Conservation (phyloP, 805 yeast genomes). For the Lachancea kluyveri region DNA sequence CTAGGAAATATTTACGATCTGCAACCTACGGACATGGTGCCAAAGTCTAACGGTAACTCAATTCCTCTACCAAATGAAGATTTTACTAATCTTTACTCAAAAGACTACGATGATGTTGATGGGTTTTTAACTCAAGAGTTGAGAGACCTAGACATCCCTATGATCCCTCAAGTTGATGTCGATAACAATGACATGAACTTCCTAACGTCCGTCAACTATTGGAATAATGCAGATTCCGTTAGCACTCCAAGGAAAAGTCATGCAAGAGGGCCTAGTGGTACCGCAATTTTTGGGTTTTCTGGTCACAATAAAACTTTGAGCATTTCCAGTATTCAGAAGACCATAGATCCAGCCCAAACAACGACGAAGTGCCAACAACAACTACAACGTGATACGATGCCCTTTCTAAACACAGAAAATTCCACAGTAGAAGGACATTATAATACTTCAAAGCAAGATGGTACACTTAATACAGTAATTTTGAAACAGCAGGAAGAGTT, state of each 20-base stretch:
- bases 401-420: too few relatives aligned
- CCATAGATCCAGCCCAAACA: conserved; percentile 18
- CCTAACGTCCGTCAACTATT: too few relatives aligned
- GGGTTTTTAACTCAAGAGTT: conserved; percentile 52
- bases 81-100: conserved; percentile 39
- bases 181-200: conserved; percentile 1
- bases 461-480: conserved; percentile 9
- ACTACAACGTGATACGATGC: too few relatives aligned
- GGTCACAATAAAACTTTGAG: conserved; percentile 60
- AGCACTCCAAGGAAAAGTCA: conserved; percentile 32
- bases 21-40: too few relatives aligned
- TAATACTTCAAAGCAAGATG: too few relatives aligned
- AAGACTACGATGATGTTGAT: conserved; percentile 48
- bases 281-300: conserved; percentile 71
- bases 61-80: conserved; percentile 34
- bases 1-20: too few relatives aligned
- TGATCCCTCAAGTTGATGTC: conserved; percentile 17
- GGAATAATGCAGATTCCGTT: too few relatives aligned
- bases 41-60: too few relatives aligned
- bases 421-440: too few relatives aligned
- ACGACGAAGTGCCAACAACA: too few relatives aligned
- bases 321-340: conserved; percentile 43
- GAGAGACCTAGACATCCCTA: conserved; percentile 59
- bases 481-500: conserved; percentile 25
- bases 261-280: conserved; percentile 63